Evolutionary conservation across 1,284 basidiomycete species (phyloP).

Genomic region (Marasmius oreades): DNA sequence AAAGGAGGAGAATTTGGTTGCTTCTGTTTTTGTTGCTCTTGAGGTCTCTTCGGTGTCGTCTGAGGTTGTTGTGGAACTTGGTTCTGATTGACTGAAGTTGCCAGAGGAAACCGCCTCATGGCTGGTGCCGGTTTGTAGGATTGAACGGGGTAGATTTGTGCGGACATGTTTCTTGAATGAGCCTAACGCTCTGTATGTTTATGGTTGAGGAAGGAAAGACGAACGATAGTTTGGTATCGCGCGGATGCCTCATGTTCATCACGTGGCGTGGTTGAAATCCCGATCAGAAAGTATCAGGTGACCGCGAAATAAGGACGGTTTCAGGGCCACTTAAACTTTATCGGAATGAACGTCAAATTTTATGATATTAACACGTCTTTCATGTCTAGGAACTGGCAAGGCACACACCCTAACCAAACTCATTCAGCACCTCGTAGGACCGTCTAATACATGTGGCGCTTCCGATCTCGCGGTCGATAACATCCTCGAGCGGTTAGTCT

Average conservation of each 20-base stretch:
- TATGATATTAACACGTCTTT: too few species aligned
- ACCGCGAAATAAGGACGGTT: too few species aligned
- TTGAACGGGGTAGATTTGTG: constrained; percentile 32
- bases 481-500: constrained; percentile 78
- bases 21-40: constrained; percentile 30
- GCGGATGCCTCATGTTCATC: constrained; percentile 1
- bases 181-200: constrained; percentile 36
- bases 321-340: too few species aligned
- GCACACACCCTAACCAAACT: constrained; percentile 91
- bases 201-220: background rate
- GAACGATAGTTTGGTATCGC: background rate
- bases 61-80: constrained; percentile 23
- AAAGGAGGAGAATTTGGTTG: constrained; percentile 56
- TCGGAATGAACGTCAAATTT: too few species aligned
- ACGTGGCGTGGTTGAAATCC: background rate
- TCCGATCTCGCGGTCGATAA: constrained; percentile 93
- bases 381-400: constrained; percentile 91
- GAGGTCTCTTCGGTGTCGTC: constrained; percentile 25
- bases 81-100: constrained; percentile 33
- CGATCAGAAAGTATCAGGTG: background rate
- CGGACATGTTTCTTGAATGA: constrained; percentile 23
- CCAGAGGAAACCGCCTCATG: constrained; percentile 33
- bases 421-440: constrained; percentile 75
- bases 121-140: constrained; percentile 22
- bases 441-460: constrained; percentile 84